Evolutionary conservation across 2,329 filamentous ascomycete species (phyloP).

Genomic region (Stromatinia cepivora): DNA sequence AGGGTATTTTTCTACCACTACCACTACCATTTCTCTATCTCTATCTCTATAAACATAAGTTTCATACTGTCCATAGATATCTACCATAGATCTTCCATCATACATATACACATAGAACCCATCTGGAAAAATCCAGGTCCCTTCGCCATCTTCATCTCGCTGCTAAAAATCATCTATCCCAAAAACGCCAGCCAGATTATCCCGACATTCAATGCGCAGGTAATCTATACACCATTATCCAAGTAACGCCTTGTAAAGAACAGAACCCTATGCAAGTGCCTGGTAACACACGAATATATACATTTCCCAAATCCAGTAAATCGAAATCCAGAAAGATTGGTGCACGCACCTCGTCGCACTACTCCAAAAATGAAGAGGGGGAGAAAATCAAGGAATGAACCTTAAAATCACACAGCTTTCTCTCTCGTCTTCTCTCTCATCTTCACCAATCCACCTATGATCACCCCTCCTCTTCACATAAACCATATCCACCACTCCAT

Average conservation of each 20-base stretch:
- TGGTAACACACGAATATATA: slow-evolving; percentile 1
- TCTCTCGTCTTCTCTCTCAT: slow-evolving; percentile 28
- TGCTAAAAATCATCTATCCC: not conserved
- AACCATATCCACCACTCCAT: slow-evolving; percentile 54
- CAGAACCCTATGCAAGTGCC: not conserved
- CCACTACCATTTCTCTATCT: not conserved
- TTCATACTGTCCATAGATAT: not conserved
- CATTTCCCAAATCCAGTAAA: not conserved
- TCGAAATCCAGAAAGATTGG: slow-evolving; percentile 1
- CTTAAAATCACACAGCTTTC: slow-evolving; percentile 37
- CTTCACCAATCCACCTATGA: slow-evolving; percentile 49
- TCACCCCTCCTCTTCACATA: slow-evolving; percentile 56
- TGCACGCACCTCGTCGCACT: no score
- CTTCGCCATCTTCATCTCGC: not conserved
- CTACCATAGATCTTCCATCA: not conserved
- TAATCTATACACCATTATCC: not conserved
- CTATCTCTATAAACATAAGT: no score
- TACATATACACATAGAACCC: not conserved
- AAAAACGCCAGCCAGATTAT: not conserved
- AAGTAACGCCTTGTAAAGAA: not conserved
- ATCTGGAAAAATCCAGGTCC: not conserved
- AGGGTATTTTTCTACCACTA: not conserved
- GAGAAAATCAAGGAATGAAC: slow-evolving; percentile 1
- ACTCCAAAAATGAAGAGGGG: not conserved
- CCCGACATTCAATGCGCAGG: not conserved